Evolutionary conservation across 148 eudicot species (phyloP), one percentile per base, ranked within the genome.

Genomic region (Persicaria maculosa): DNA sequence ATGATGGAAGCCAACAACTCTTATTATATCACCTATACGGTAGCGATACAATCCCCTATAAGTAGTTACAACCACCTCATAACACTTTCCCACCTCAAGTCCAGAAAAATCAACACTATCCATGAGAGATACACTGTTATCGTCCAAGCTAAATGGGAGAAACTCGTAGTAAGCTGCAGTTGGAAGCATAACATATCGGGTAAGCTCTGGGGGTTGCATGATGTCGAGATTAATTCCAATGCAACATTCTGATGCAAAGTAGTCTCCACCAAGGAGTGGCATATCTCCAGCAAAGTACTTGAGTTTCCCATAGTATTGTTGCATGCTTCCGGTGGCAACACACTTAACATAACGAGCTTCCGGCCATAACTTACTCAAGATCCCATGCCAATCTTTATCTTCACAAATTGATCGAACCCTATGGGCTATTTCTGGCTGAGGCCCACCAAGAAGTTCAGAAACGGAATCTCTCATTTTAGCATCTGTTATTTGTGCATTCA

Each of bases 21-120:
- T 79, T 61, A 85, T 79, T 19, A 83, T 61, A 79, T 83, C 86
- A 71, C 88, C 88, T 74, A 85, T 59, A 47, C 81, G 81, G 64
- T 80, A 83, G 14, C 84, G 77, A 36, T 83, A 85, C 22, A 83
- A 50, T 44, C 86, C 84, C 64, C 86, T 77, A 64, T 57, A 83
- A 14, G 88, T 83, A 43, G 88, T 85, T 68, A 79, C 88, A 71
- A 79, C 83, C 46, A 85, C 77, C 73, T 85, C 86, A 79, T 81
- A 85, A 79, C 73, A 71, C 68, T 83, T 83, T 43, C 84, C 88
- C 53, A 83, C 73, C 76, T 83, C 84, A 47, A 85, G 79, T 68
- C 78, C 75, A 20, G 88, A 69, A 68, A 85, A 10, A 57, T 70
- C 84, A 50, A 79, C 81, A 7, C 82, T 80, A 68, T 83, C 82